Evolutionary conservation across 2,329 filamentous ascomycete genomes (phyloP).

Genomic region (Fusarium sp.): DNA sequence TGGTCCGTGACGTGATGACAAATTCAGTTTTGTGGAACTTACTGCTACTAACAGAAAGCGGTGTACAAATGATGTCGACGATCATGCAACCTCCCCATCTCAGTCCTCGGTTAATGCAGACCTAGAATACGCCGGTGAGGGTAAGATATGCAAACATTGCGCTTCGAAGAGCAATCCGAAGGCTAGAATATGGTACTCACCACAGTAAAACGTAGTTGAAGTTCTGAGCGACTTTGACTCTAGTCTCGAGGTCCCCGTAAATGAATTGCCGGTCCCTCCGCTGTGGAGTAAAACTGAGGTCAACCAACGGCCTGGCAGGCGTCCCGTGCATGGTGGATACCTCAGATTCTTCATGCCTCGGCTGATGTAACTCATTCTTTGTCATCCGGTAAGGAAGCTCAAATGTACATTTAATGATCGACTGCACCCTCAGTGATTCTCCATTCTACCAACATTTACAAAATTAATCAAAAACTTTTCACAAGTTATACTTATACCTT

Average conservation of each 20-base stretch:
- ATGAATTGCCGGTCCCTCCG: neutral
- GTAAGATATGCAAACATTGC: neutral
- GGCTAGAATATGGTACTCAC: too few species aligned
- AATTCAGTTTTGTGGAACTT: neutral
- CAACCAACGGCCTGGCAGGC: neutral
- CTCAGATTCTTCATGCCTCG: constrained; percentile 1
- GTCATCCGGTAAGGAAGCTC: neutral
- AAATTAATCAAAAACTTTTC: neutral
- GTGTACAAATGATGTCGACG: neutral
- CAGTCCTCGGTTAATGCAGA: too few species aligned
- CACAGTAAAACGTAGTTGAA: too few species aligned
- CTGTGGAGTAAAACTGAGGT: neutral
- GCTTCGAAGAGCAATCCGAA: too few species aligned
- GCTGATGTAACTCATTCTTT: neutral
- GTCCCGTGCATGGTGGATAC: neutral
- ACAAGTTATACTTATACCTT: neutral
- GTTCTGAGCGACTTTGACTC: too few species aligned
- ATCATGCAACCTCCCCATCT: neutral
- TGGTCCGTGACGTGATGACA: neutral
- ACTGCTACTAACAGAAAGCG: neutral
- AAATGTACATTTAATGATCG: neutral
- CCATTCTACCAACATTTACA: neutral
- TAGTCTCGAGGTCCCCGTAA: neutral
- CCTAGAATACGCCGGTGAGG: neutral
- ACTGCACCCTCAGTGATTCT: neutral